These are phyloP conservation scores for Wickerhamomyces queroliae DNA, from an alignment of 805 yeast species.

Conservation along the genomic window DNA sequence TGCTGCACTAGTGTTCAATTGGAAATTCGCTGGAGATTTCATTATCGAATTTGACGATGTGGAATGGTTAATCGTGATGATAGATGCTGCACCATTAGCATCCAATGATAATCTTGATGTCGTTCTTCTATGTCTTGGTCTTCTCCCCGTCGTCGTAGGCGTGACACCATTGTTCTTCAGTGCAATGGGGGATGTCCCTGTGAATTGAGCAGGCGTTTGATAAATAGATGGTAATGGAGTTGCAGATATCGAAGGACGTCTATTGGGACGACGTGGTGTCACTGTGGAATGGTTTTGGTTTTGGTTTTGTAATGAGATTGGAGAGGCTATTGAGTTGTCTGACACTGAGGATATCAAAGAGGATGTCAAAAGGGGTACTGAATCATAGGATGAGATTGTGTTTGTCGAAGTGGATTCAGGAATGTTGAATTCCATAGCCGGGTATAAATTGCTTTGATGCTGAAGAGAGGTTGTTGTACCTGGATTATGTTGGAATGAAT, in stretches of 20 bases:
- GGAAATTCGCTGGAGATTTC: constrained; percentile 27
- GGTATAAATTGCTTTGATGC: constrained; percentile 9
- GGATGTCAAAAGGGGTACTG: constrained; percentile 23
- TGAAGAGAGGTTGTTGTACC: no score
- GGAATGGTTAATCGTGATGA: constrained; percentile 18
- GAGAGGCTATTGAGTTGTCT: constrained; percentile 18
- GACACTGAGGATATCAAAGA: no score
- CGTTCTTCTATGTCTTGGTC: constrained; percentile 31
- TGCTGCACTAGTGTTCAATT: no score
- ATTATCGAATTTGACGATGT: constrained; percentile 14
- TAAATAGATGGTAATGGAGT: no score
- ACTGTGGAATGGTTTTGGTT: constrained; percentile 30
- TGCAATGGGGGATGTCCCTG: constrained; percentile 10
- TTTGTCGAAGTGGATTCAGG: constrained; percentile 27
- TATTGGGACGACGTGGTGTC: constrained; percentile 26
- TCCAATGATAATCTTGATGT: constrained; percentile 35
- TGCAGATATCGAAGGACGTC: constrained; percentile 16
- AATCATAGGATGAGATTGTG: constrained; percentile 26
- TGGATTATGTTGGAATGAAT: constrained; percentile 2
- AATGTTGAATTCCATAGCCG: constrained; percentile 12
- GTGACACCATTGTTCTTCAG: constrained; percentile 6
- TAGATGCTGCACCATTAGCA: constrained; percentile 23
- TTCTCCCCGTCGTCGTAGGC: constrained; percentile 17
- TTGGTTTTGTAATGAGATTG: constrained; percentile 16
- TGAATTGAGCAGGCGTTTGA: constrained; percentile 19